phyloP scores from a whole-genome alignment of 2,329 filamentous ascomycete genomes.

The Setomelanomma holmii region DNA sequence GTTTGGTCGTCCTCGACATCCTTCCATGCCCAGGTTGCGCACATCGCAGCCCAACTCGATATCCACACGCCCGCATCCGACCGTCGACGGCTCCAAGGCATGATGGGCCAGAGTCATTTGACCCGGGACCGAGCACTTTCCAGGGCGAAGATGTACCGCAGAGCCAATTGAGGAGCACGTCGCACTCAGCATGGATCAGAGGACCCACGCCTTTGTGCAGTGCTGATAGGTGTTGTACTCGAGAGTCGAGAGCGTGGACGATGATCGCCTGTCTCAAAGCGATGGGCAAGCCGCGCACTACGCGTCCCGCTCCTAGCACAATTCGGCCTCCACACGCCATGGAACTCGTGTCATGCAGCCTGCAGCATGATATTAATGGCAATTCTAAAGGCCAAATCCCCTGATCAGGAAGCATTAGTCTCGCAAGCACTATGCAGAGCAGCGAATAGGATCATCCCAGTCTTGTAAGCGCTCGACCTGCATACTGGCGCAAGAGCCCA shows the following conservation, averaged over 20 bases:
- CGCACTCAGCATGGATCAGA: background rate
- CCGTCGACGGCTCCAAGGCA: background rate
- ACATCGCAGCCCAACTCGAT: background rate
- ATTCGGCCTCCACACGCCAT: background rate
- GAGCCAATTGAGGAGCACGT: background rate
- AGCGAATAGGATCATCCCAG: constrained; percentile 39
- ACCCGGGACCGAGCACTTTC: background rate
- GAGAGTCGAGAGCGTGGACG: background rate
- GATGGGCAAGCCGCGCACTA: constrained; percentile 6
- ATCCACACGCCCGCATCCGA: background rate
- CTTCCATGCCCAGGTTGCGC: background rate
- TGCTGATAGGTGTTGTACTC: background rate
- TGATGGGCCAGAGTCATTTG: background rate
- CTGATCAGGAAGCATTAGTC: constrained; percentile 36
- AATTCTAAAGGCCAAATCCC: constrained; percentile 17
- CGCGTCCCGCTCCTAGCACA: background rate
- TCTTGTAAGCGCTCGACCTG: constrained; percentile 43
- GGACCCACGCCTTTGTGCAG: background rate
- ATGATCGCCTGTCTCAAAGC: constrained; percentile 9
- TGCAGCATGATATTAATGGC: constrained; percentile 42
- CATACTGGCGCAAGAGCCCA: constrained; percentile 37
- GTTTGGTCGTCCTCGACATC: background rate
- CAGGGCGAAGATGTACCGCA: background rate
- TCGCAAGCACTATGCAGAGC: constrained; percentile 16
- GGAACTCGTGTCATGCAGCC: constrained; percentile 11